A percentile compares a stretch with the other conserved stretches of the same genome.
phyloP scores from a whole-genome alignment of 2,329 filamentous ascomycete genomes.

The Fusarium tjaetaba region DNA sequence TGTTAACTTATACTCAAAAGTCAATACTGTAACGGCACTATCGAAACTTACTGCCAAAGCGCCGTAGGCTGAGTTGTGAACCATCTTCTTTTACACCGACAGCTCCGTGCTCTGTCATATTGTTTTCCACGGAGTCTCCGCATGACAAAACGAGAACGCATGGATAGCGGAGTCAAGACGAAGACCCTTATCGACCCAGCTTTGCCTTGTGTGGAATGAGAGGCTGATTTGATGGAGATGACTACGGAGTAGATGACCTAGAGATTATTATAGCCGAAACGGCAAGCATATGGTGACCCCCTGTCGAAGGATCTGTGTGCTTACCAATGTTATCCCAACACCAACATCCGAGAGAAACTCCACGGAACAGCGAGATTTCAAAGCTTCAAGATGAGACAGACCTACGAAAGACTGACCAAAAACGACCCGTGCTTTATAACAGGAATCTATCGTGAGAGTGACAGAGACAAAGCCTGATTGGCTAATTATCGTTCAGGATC shows the following conservation, averaged over 20 bases:
- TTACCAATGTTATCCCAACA: slow-evolving; percentile 4
- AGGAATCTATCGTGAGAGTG: background rate
- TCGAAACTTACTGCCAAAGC: background rate
- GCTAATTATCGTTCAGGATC: background rate
- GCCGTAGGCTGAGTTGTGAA: background rate
- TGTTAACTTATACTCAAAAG: background rate
- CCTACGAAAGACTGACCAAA: background rate
- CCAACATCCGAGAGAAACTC: background rate
- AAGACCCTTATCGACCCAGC: background rate
- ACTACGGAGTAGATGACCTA: background rate
- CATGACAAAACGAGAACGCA: slow-evolving; percentile 4
- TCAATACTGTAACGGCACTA: background rate
- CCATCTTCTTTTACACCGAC: background rate
- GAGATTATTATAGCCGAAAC: background rate
- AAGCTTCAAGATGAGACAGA: slow-evolving; percentile 4
- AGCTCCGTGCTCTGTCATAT: background rate
- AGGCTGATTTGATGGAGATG: background rate
- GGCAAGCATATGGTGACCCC: background rate
- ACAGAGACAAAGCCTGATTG: background rate
- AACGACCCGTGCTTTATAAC: background rate
- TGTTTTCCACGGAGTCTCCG: background rate
- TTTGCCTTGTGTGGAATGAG: background rate
- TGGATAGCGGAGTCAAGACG: background rate
- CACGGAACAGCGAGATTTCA: slow-evolving; percentile 16
- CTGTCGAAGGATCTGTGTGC: background rate